A percentile compares a stretch with the other conserved stretches of the same genome.
Conservation (phyloP, 176 grass and related monocot genomes). For the Oryza brachyantha region DNA sequence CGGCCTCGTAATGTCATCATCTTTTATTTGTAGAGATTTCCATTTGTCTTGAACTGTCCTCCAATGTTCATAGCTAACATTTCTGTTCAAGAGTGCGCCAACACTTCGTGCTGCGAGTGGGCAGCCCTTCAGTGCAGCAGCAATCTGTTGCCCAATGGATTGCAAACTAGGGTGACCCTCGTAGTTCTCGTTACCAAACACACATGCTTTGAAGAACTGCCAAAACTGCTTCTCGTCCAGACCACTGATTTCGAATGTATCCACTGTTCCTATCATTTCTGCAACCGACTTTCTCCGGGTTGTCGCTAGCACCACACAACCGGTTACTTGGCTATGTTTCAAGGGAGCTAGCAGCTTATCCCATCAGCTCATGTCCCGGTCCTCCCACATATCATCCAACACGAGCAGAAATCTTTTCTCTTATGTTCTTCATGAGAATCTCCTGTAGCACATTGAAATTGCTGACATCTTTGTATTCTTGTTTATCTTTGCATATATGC, state of each 20-base stretch:
- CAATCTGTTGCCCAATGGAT: conserved; percentile 8
- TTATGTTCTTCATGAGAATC: conserved; percentile 16
- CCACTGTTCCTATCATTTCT: conserved; percentile 27
- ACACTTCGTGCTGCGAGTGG: conserved; percentile 36
- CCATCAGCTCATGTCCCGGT: conserved; percentile 9
- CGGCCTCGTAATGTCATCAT: conserved; percentile 21
- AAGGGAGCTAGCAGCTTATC: conserved; percentile 38
- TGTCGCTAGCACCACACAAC: conserved; percentile 36
- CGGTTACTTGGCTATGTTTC: not conserved
- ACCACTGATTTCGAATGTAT: not conserved
- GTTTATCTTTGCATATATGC: not conserved
- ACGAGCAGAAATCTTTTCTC: conserved; percentile 36
- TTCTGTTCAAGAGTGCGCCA: not conserved
- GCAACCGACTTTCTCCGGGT: conserved; percentile 22
- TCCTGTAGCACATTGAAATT: not conserved
- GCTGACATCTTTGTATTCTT: not conserved
- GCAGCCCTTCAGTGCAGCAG: not conserved
- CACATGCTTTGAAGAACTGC: conserved; percentile 36
- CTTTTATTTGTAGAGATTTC: not conserved
- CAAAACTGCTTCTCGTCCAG: conserved; percentile 34
- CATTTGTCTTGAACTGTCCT: conserved; percentile 3
- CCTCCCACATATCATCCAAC: conserved; percentile 47
- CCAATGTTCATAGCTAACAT: conserved; percentile 7
- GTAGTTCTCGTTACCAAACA: conserved; percentile 34
- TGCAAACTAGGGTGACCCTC: not conserved